Conservation (phyloP, 106 monocot species). For the Apostasia shenzhenica region DNA sequence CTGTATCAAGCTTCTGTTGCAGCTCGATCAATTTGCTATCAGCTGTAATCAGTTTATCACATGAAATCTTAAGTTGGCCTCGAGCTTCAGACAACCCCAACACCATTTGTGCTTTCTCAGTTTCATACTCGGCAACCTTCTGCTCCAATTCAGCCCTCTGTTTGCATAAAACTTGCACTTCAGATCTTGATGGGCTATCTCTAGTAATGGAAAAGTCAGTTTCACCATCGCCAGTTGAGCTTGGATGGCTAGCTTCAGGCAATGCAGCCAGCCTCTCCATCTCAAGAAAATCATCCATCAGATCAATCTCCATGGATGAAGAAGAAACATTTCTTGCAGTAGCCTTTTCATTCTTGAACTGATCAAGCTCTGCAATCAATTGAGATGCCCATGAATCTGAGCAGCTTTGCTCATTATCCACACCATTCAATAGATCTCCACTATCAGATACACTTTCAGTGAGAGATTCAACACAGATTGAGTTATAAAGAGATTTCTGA, state of each 20-base stretch:
- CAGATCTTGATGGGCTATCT: background rate
- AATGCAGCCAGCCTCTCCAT: constrained; percentile 33
- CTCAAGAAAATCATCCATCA: constrained; percentile 48
- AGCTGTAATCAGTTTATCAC: constrained; percentile 6
- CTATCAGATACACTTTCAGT: constrained; percentile 17
- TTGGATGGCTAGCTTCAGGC: constrained; percentile 12
- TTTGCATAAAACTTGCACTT: background rate
- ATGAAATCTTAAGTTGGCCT: constrained; percentile 16
- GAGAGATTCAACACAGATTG: constrained; percentile 16
- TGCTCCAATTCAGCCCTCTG: constrained; percentile 11
- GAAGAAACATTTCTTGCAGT: background rate
- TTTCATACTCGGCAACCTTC: constrained; percentile 16
- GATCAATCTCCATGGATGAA: constrained; percentile 18
- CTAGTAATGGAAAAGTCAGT: background rate
- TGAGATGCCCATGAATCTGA: constrained; percentile 31
- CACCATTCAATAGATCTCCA: constrained; percentile 1
- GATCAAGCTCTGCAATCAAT: constrained; percentile 26
- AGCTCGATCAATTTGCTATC: constrained; percentile 20
- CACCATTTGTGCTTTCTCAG: constrained; percentile 25
- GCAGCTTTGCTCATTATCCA: constrained; percentile 15
- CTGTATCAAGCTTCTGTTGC: constrained; percentile 15
- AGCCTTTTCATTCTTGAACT: constrained; percentile 32
- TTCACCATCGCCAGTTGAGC: constrained; percentile 2
- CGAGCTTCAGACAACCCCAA: constrained; percentile 15
- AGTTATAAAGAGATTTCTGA: background rate